Conservation (phyloP, 352 stramenopile genomes). For the Phytopythium vexans region DNA sequence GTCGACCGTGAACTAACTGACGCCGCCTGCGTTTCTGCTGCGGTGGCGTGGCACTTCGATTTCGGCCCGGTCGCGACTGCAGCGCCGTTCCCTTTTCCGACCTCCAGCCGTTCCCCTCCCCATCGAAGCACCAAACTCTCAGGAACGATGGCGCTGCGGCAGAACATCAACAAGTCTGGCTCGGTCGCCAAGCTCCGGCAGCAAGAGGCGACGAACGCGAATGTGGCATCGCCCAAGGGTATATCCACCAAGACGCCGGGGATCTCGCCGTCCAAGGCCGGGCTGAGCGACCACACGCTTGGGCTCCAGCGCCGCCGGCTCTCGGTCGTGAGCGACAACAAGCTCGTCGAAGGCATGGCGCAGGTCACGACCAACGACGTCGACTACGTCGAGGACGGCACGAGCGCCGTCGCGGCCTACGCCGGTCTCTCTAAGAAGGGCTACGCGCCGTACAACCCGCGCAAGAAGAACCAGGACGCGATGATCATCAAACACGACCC, state of each 20-base stretch:
- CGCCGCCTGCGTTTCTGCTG: no score
- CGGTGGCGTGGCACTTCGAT: no score
- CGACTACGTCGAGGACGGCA: slow-evolving; percentile 62
- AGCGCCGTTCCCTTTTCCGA: not conserved
- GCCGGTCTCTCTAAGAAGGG: slow-evolving; percentile 80
- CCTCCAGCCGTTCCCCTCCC: slow-evolving; percentile 1
- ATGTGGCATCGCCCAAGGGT: slow-evolving; percentile 78
- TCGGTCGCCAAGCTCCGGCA: slow-evolving; percentile 57
- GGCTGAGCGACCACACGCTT: slow-evolving; percentile 49
- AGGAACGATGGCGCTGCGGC: slow-evolving; percentile 39
- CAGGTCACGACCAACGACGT: slow-evolving; percentile 57
- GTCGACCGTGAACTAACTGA: no score
- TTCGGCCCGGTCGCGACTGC: not conserved
- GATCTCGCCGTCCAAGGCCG: slow-evolving; percentile 32
- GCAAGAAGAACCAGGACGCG: slow-evolving; percentile 98
- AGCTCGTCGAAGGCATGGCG: slow-evolving; percentile 74
- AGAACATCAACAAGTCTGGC: slow-evolving; percentile 33
- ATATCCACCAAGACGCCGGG: slow-evolving; percentile 73
- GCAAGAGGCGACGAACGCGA: slow-evolving; percentile 54
- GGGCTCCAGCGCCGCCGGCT: slow-evolving; percentile 61
- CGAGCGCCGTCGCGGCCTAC: slow-evolving; percentile 58
- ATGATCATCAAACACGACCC: slow-evolving; percentile 95
- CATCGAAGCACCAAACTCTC: slow-evolving; percentile 10
- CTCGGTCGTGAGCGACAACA: slow-evolving; percentile 80
- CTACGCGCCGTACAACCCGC: slow-evolving; percentile 92